Evolutionary conservation across 148 eudicot species (phyloP).

Genomic region (Heliosperma pusillum): DNA sequence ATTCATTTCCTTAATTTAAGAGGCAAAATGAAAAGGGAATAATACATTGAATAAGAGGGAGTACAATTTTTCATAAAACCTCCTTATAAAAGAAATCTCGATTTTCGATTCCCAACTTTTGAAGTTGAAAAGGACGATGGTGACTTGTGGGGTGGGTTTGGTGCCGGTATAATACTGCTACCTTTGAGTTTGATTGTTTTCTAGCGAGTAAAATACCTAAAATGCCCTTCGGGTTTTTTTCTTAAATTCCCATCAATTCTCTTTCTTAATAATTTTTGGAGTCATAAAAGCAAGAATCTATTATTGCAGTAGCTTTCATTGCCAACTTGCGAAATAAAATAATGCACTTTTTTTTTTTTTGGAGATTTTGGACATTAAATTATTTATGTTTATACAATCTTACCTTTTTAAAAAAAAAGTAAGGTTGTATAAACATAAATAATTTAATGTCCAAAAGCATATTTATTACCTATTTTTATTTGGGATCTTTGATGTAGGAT

Average conservation of each 20-base stretch:
- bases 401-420: too few relatives aligned
- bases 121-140: background rate
- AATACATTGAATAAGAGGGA: too few relatives aligned
- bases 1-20: too few relatives aligned
- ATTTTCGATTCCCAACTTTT: background rate
- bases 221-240: slow-evolving; percentile 4
- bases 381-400: too few relatives aligned
- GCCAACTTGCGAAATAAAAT: slow-evolving; percentile 15
- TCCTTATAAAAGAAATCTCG: too few relatives aligned
- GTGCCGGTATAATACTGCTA: background rate
- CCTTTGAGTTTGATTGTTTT: slow-evolving; percentile 4
- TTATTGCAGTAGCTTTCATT: slow-evolving; percentile 18
- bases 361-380: too few relatives aligned
- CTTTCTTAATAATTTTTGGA: slow-evolving; percentile 20
- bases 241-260: background rate
- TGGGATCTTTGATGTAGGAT: too few relatives aligned
- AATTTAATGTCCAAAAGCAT: too few relatives aligned
- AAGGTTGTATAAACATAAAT: too few relatives aligned
- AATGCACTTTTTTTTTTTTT: background rate
- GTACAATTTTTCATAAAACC: too few relatives aligned
- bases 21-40: too few relatives aligned
- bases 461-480: too few relatives aligned
- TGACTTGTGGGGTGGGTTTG: background rate
- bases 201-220: background rate
- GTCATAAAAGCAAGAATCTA: slow-evolving; percentile 25